A percentile compares a stretch with the other conserved stretches of the same genome.
phyloP scores from a whole-genome alignment of 2,329 filamentous ascomycete species.

The Sclerotinia glacialis region DNA sequence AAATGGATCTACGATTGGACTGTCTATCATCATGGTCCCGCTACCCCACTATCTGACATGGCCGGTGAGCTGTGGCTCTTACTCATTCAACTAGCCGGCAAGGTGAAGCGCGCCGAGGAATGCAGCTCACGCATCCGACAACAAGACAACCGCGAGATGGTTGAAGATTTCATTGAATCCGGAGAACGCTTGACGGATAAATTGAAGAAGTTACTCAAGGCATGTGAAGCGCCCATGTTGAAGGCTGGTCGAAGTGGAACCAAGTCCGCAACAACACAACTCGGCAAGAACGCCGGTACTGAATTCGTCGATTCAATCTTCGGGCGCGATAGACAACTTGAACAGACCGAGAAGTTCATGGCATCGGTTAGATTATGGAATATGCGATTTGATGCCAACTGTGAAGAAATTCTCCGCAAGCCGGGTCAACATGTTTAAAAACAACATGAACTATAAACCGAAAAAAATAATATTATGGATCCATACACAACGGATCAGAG shows the following conservation, averaged over 20 bases:
- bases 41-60: conserved; percentile 81
- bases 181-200: conserved; percentile 84
- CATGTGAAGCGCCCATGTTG: conserved; percentile 94
- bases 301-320: conserved; percentile 98
- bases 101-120: conserved; percentile 88
- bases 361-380: conserved; percentile 64
- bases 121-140: conserved; percentile 68
- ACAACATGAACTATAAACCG: not conserved
- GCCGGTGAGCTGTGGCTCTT: conserved; percentile 94
- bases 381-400: conserved; percentile 93
- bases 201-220: conserved; percentile 81
- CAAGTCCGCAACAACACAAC: conserved; percentile 60
- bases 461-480: conserved; percentile 17
- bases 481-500: conserved; percentile 19
- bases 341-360: conserved; percentile 92
- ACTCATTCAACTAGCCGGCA: conserved; percentile 88
- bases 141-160: conserved; percentile 71
- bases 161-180: conserved; percentile 86
- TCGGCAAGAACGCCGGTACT: conserved; percentile 87
- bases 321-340: conserved; percentile 82
- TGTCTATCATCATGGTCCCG: conserved; percentile 79
- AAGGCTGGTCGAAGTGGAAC: conserved; percentile 73
- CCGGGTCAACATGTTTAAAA: conserved; percentile 42
- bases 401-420: conserved; percentile 75
- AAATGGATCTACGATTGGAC: conserved; percentile 99